Evolutionary conservation across 1,284 basidiomycete species (phyloP).

Genomic region (Ceraceosorus bombacis): DNA sequence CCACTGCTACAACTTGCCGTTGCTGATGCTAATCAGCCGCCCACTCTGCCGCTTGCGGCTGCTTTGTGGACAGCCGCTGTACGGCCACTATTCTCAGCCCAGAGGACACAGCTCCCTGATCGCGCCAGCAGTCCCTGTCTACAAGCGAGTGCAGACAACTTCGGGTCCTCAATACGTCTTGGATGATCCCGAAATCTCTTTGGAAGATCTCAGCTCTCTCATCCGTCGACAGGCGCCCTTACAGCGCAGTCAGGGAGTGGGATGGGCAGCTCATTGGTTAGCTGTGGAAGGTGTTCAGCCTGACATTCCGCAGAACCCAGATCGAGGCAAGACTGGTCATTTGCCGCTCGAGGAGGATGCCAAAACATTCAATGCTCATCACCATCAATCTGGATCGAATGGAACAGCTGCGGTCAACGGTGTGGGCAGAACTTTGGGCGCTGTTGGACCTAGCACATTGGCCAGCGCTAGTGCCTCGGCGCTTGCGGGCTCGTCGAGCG

Average conservation of each 20-base stretch:
- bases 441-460: not conserved
- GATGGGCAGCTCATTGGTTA: slow-evolving; percentile 68
- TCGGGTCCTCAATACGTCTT: slow-evolving; percentile 68
- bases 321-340: slow-evolving; percentile 46
- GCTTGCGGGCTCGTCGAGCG: not conserved
- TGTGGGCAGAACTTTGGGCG: slow-evolving; percentile 3
- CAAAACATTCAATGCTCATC: no score
- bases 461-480: not conserved
- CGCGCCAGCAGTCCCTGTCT: slow-evolving; percentile 28
- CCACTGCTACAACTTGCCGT: no score
- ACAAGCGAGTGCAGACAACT: slow-evolving; percentile 48
- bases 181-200: slow-evolving; percentile 95
- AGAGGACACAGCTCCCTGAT: slow-evolving; percentile 21
- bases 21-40: no score
- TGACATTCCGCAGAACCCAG: slow-evolving; percentile 89
- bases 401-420: no score
- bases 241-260: slow-evolving; percentile 33
- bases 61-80: slow-evolving; percentile 16
- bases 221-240: slow-evolving; percentile 21
- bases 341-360: slow-evolving; percentile 11
- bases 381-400: no score
- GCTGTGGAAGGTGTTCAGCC: slow-evolving; percentile 97
- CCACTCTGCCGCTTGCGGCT: not conserved
- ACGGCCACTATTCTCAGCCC: slow-evolving; percentile 34
- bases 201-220: slow-evolving; percentile 55